Percentiles rank a stretch among this genome's conserved stretches.
phyloP scores from a whole-genome alignment of 2,329 filamentous ascomycete species.

The Orbilia brochopaga region DNA sequence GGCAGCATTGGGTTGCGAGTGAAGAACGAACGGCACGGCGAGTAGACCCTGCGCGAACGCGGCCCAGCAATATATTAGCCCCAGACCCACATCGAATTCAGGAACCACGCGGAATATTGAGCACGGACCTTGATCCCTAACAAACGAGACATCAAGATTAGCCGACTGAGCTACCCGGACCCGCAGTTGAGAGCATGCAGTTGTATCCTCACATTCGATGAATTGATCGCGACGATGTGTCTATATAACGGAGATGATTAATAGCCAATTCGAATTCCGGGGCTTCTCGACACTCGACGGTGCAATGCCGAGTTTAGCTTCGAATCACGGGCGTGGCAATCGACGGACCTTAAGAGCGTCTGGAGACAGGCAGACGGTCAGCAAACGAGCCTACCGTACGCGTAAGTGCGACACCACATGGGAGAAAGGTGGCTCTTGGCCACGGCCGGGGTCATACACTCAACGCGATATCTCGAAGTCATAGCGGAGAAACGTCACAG shows the following conservation, averaged over 20 bases:
- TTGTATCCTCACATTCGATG: slow-evolving; percentile 33
- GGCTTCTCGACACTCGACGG: background rate
- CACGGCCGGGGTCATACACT: slow-evolving; percentile 27
- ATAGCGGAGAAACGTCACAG: slow-evolving; percentile 12
- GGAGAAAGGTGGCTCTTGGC: background rate
- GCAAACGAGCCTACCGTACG: background rate
- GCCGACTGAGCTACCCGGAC: background rate
- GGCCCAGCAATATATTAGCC: background rate
- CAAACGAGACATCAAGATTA: background rate
- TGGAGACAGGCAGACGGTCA: slow-evolving; percentile 3
- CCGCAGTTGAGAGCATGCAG: background rate
- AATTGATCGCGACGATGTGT: slow-evolving; percentile 49
- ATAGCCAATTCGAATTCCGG: background rate
- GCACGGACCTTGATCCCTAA: slow-evolving; percentile 28
- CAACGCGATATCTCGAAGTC: slow-evolving; percentile 50
- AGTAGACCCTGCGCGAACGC: slow-evolving; percentile 72
- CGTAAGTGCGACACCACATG: background rate
- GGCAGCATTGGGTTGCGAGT: slow-evolving; percentile 89
- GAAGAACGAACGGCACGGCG: slow-evolving; percentile 93
- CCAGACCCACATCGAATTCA: slow-evolving; percentile 6
- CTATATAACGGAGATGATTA: slow-evolving; percentile 10
- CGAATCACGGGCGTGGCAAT: background rate
- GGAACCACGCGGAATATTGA: background rate
- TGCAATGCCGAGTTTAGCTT: too few species aligned
- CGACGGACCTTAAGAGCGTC: slow-evolving; percentile 44